Evolutionary conservation across 345 rosid genomes (phyloP).

Genomic region (Trapa bicornis): DNA sequence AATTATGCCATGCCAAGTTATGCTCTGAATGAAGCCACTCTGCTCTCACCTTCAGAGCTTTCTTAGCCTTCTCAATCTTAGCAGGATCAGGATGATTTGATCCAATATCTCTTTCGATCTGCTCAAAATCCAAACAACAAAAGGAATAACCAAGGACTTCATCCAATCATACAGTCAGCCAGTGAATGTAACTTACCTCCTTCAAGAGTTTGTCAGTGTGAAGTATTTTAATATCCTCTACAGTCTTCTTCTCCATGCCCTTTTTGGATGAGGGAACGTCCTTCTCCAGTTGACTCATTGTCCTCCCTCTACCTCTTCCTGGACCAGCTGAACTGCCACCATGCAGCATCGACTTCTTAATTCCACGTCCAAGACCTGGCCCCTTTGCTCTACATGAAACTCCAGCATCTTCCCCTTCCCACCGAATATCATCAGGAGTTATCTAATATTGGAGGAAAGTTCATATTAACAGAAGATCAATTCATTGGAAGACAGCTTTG

Average conservation of each 20-base stretch:
- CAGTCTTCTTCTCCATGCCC: slow-evolving; percentile 62
- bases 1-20: not conserved
- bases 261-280: slow-evolving; percentile 52
- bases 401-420: slow-evolving; percentile 83
- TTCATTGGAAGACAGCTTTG: not conserved
- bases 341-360: slow-evolving; percentile 51
- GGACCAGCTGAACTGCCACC: slow-evolving; percentile 45
- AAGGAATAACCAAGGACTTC: slow-evolving; percentile 1
- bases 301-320: slow-evolving; percentile 88
- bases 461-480: not conserved
- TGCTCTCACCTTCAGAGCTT: slow-evolving; percentile 62
- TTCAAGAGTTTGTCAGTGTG: slow-evolving; percentile 82
- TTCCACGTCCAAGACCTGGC: slow-evolving; percentile 79
- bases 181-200: slow-evolving; percentile 46
- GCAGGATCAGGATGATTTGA: slow-evolving; percentile 61
- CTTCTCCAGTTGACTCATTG: slow-evolving; percentile 42
- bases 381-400: slow-evolving; percentile 67
- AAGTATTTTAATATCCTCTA: slow-evolving; percentile 82
- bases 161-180: not conserved
- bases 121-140: slow-evolving; percentile 14
- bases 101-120: slow-evolving; percentile 87
- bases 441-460: slow-evolving; percentile 28
- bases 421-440: slow-evolving; percentile 77
- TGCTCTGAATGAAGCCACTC: not conserved
- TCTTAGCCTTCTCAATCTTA: slow-evolving; percentile 86